Conservation (phyloP, 306 rosid genomes). For the Argentina anserina region DNA sequence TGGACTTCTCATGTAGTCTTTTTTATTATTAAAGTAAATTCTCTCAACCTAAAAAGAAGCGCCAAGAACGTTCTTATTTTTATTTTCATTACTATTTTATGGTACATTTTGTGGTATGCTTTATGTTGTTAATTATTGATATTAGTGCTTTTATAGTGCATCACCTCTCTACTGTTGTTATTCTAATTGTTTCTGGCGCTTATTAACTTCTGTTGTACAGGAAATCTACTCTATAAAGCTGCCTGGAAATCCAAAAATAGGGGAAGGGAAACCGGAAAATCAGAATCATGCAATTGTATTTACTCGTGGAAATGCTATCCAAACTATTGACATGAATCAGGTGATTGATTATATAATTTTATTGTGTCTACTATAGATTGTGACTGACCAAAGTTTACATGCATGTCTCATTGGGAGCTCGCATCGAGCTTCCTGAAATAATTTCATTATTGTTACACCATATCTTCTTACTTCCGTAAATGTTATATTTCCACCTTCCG, state of each 20-base stretch:
- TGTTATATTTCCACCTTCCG: background rate
- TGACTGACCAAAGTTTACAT: background rate
- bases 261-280: constrained; percentile 98
- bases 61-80: too few species aligned
- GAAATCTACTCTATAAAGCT: constrained; percentile 86
- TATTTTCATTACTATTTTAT: background rate
- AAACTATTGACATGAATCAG: constrained; percentile 99
- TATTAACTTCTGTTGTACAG: constrained; percentile 35
- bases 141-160: background rate
- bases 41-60: background rate
- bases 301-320: constrained; percentile 95
- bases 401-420: too few species aligned
- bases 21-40: background rate
- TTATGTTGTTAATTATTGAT: background rate
- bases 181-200: constrained; percentile 5
- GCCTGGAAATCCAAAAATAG: constrained; percentile 89
- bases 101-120: background rate
- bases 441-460: background rate
- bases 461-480: background rate
- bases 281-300: constrained; percentile 92
- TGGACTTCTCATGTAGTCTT: background rate
- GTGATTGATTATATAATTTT: constrained; percentile 27
- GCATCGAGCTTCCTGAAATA: background rate
- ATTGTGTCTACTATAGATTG: background rate
- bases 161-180: background rate